These are phyloP conservation scores for Chloroidium sp. DNA, from an alignment of 163 green algal species.

Conservation along the genomic window DNA sequence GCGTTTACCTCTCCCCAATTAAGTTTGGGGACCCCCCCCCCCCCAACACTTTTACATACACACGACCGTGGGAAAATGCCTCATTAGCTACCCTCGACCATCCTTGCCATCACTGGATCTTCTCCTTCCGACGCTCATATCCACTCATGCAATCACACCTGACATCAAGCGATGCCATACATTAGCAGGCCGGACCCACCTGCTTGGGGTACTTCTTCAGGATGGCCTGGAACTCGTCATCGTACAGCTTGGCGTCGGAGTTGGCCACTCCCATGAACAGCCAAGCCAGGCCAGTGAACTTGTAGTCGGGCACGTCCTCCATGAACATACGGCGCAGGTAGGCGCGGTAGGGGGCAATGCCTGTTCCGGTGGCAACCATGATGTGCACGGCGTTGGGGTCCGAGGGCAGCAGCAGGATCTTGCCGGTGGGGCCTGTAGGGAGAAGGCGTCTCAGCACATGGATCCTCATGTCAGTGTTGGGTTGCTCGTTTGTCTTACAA, in stretches of 20 bases:
- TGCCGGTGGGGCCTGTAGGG: conserved; percentile 83
- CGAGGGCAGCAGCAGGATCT: conserved; percentile 91
- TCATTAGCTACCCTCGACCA: too few species aligned
- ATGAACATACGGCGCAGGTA: conserved; percentile 95
- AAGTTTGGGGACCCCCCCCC: too few species aligned
- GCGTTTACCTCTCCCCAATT: too few species aligned
- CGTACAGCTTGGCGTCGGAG: conserved; percentile 95
- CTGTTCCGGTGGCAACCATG: conserved; percentile 97
- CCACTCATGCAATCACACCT: too few species aligned
- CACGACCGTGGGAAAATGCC: too few species aligned
- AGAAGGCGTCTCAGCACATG: neutral
- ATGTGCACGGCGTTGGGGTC: conserved; percentile 84
- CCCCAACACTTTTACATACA: too few species aligned
- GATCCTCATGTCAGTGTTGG: neutral
- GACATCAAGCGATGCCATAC: too few species aligned
- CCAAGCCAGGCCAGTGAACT: conserved; percentile 91
- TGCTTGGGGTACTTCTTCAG: conserved; percentile 69
- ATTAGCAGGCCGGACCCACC: neutral
- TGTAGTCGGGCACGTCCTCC: conserved; percentile 29
- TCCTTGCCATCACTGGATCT: too few species aligned
- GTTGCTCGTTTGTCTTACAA: neutral
- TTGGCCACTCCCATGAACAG: conserved; percentile 99
- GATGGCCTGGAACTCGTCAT: conserved; percentile 51
- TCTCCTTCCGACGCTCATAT: too few species aligned
- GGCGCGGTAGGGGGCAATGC: conserved; percentile 94